phyloP scores from a whole-genome alignment of 1,284 basidiomycete species.

The Cutaneotrichosporon sp. region DNA sequence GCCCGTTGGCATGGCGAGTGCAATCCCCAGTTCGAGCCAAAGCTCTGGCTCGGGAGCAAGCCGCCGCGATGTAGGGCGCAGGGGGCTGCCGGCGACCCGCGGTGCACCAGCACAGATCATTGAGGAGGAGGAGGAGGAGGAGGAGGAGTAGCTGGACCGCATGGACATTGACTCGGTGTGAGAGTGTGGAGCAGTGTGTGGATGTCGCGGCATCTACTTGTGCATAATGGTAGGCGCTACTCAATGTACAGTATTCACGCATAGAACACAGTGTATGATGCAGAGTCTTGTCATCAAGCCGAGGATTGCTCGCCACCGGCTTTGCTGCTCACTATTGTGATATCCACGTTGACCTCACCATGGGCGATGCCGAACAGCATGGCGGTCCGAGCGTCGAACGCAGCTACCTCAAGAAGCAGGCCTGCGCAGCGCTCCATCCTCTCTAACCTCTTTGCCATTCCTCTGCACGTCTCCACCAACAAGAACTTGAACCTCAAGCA shows the following conservation, averaged over 20 bases:
- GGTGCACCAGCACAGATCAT: slow-evolving; percentile 9
- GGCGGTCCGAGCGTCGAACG: too few species aligned
- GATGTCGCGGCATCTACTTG: background rate
- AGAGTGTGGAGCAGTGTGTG: background rate
- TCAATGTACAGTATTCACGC: background rate
- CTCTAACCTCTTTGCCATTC: too few species aligned
- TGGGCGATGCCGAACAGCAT: too few species aligned
- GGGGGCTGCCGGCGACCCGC: background rate
- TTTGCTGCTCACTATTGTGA: too few species aligned
- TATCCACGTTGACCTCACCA: too few species aligned
- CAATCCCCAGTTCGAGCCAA: background rate
- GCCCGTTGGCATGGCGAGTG: background rate
- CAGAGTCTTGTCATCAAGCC: background rate
- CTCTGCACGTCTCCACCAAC: too few species aligned
- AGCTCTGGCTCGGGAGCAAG: background rate
- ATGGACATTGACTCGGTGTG: background rate
- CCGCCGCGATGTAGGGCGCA: background rate
- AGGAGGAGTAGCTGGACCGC: background rate
- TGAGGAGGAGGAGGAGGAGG: slow-evolving; percentile 11
- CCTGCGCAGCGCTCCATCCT: too few species aligned
- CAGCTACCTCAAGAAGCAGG: too few species aligned
- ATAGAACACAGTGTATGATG: slow-evolving; percentile 3
- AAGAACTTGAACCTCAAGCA: too few species aligned
- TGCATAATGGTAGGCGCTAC: background rate
- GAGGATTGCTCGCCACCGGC: too few species aligned